Evolutionary conservation across 2,329 filamentous ascomycete species (phyloP), one percentile per base, ranked within the genome.

Genomic region (Sphaerostilbella broomeana): DNA sequence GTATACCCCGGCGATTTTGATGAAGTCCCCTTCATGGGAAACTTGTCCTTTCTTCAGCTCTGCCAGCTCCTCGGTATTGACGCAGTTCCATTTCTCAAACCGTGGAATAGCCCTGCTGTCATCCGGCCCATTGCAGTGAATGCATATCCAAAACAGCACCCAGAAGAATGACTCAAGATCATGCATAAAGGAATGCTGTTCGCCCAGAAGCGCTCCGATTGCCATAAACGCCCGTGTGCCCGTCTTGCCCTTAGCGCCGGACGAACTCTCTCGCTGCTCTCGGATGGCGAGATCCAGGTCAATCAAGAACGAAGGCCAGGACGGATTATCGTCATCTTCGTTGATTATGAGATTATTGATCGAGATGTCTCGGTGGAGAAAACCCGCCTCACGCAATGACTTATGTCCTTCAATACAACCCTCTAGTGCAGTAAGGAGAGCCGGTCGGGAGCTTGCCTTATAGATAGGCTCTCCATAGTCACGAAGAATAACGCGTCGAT

Each of bases 91-190:
- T 13, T 47, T 46, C 1, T 64, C 52, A 45, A 60, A 64, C 31
- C 42, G 1, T 10, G 30, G 4, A 30, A 58, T 44, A 21, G 47
- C 49, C 19, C 29, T 52, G 20, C 43, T 41, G 22, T 54, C 34
- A 9, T 26, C 26, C 26, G 32, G 33, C 11, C 38, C 44, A 4
- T 43, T 19, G 39, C 59, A 67, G 48, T 69, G 60, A 38, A 67
- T 59, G 43, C 59, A 67, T 47, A 68, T 63, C 65, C 58, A 71
- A 44, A 72, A 65, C 0, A 69, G 48, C 3, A 70, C 62, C 65
- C 54, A 71, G 50, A 69, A 72, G 44, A 71, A 70, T 4, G 62
- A 73, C 47, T 71, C 63, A 10, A 69, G 57, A 43, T 71, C 61
- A 47, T 72, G 61, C 55, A 69, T 69, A 20, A 68, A 69, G 2